These are phyloP conservation scores for Didymellaceae sp. DNA, from an alignment of 2,329 filamentous ascomycete genomes.

Conservation along the genomic window DNA sequence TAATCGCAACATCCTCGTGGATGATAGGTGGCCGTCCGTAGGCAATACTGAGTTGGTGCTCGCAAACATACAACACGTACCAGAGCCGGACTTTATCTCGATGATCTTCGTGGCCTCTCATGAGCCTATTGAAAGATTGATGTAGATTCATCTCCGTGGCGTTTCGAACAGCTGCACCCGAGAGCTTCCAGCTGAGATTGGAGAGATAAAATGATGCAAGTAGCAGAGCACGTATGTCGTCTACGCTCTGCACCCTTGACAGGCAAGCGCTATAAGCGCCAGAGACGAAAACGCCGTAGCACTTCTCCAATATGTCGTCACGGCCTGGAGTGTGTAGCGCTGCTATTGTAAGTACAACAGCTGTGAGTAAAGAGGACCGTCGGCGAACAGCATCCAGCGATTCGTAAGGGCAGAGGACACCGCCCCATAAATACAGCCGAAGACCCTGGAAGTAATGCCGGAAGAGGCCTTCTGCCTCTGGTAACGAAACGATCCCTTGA, in stretches of 20 bases:
- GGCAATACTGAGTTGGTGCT: conserved; percentile 51
- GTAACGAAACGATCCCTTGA: conserved; percentile 34
- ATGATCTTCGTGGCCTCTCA: conserved; percentile 43
- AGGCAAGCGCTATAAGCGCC: conserved; percentile 44
- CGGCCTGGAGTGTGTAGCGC: conserved; percentile 39
- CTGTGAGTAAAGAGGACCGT: conserved; percentile 41
- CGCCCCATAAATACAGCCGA: conserved; percentile 43
- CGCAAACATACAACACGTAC: conserved; percentile 50
- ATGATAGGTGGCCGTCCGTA: conserved; percentile 52
- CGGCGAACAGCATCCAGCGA: conserved; percentile 39
- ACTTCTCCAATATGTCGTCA: conserved; percentile 38
- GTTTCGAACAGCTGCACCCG: conserved; percentile 48
- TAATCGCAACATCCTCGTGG: conserved; percentile 48
- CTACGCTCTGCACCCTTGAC: conserved; percentile 45
- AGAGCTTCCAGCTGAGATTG: conserved; percentile 51
- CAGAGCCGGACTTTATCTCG: conserved; percentile 49
- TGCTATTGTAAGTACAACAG: conserved; percentile 39
- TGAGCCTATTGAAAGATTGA: conserved; percentile 46
- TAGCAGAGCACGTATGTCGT: conserved; percentile 49
- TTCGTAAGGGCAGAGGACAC: conserved; percentile 39
- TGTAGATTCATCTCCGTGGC: conserved; percentile 52
- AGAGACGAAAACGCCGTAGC: conserved; percentile 43
- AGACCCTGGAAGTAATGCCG: conserved; percentile 39
- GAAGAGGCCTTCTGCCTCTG: conserved; percentile 42
- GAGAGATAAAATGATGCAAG: conserved; percentile 52